Percentiles rank a stretch among this genome's conserved stretches.
Conservation (phyloP, 495 filamentous ascomycete species). For the Lineolata rhizophorae region DNA sequence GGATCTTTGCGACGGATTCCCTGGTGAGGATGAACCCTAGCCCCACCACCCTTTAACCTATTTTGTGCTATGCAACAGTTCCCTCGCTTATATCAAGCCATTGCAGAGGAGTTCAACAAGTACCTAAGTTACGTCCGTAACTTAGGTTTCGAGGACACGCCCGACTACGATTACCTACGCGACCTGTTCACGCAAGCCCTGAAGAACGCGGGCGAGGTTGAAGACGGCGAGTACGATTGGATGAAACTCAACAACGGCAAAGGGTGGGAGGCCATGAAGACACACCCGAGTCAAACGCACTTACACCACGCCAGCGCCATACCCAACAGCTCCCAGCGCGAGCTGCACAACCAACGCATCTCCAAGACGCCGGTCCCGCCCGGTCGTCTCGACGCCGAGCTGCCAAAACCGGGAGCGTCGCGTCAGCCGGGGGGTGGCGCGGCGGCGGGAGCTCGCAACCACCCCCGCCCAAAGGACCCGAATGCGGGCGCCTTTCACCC, state of each 20-base stretch:
- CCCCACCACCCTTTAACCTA: no score
- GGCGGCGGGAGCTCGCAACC: constrained; percentile 18
- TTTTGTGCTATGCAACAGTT: no score
- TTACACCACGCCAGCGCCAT: constrained; percentile 58
- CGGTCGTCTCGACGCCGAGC: constrained; percentile 85
- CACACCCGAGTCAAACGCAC: constrained; percentile 53
- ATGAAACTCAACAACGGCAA: constrained; percentile 96
- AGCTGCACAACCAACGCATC: constrained; percentile 47
- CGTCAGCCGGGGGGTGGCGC: constrained; percentile 62
- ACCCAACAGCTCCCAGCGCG: constrained; percentile 55
- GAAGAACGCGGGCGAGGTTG: constrained; percentile 80
- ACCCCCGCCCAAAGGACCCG: constrained; percentile 3
- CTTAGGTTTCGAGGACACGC: constrained; percentile 93
- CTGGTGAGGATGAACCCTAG: constrained; percentile 32
- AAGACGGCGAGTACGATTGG: constrained; percentile 99
- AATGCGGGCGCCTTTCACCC: constrained; percentile 5
- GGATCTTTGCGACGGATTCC: constrained; percentile 90
- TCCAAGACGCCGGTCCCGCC: constrained; percentile 35
- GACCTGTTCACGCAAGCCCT: constrained; percentile 94
- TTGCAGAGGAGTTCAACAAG: constrained; percentile 77
- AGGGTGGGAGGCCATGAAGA: constrained; percentile 79
- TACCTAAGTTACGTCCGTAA: constrained; percentile 95
- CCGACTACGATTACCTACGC: constrained; percentile 94
- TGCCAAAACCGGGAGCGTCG: constrained; percentile 20
- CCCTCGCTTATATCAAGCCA: constrained; percentile 5